phyloP scores from a whole-genome alignment of 768 basidiomycete genomes.

The Mycena metata region DNA sequence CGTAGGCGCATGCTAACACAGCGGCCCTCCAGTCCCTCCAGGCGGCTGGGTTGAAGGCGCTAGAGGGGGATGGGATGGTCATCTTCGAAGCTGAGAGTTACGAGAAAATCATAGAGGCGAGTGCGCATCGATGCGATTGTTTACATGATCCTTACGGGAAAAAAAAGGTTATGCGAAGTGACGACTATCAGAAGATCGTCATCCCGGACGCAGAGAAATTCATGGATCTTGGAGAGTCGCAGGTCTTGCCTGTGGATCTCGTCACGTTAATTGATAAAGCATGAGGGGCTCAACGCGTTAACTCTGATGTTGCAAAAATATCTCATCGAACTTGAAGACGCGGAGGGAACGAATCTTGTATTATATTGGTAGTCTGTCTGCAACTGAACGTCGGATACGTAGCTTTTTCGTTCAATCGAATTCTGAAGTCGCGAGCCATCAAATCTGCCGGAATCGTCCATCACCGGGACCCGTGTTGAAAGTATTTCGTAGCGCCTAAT shows the following conservation, averaged over 20 bases:
- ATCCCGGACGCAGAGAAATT: neutral
- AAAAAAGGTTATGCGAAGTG: neutral
- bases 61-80: constrained; percentile 47
- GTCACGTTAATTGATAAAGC: neutral
- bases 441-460: too few species aligned
- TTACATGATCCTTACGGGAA: too few species aligned
- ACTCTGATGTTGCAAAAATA: too few species aligned
- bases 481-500: too few species aligned
- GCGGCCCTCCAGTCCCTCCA: constrained; percentile 1
- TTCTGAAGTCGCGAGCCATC: too few species aligned
- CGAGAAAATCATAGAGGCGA: constrained; percentile 48
- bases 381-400: too few species aligned
- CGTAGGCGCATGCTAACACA: constrained; percentile 42
- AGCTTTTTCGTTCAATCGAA: too few species aligned
- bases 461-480: too few species aligned
- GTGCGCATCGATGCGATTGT: neutral
- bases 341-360: too few species aligned
- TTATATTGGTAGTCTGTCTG: too few species aligned
- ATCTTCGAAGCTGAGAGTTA: constrained; percentile 51
- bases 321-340: too few species aligned
- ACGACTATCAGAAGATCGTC: neutral
- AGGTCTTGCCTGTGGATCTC: neutral
- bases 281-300: too few species aligned
- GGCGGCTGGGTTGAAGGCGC: constrained; percentile 34
- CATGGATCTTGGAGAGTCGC: neutral